Conservation (phyloP, 495 filamentous ascomycete species). For the Xylaria grammica region DNA sequence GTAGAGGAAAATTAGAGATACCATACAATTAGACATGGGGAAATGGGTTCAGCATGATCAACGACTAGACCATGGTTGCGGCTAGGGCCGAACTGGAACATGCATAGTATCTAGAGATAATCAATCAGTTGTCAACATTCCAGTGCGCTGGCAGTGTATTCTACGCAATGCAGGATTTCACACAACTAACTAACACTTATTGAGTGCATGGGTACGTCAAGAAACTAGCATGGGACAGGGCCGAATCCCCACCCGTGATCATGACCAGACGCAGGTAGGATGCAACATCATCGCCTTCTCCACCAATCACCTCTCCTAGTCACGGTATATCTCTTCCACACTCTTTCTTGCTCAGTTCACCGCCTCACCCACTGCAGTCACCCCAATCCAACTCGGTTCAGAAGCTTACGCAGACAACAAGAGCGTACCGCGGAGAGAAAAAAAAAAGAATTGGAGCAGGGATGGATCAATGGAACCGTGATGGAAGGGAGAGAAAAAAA, state of each 20-base stretch:
- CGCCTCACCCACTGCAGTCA: constrained; percentile 10
- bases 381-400: neutral
- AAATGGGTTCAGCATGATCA: neutral
- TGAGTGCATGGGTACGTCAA: constrained; percentile 14
- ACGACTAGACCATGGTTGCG: constrained; percentile 1
- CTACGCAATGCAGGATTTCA: too few species aligned
- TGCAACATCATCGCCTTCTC: constrained; percentile 11
- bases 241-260: constrained; percentile 18
- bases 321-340: neutral
- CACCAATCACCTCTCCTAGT: neutral
- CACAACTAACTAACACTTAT: neutral
- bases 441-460: too few species aligned
- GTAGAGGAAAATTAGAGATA: constrained; percentile 8
- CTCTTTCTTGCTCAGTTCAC: constrained; percentile 7
- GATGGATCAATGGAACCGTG: too few species aligned
- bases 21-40: constrained; percentile 6
- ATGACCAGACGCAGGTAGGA: constrained; percentile 11
- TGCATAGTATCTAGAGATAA: constrained; percentile 2
- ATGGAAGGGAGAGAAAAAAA: too few species aligned
- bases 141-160: neutral
- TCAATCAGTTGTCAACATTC: constrained; percentile 9
- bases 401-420: neutral
- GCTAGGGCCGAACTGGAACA: neutral
- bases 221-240: constrained; percentile 4
- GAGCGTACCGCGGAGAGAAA: neutral